phyloP scores from a whole-genome alignment of 768 basidiomycete species.

The Lentinula lateritia region DNA sequence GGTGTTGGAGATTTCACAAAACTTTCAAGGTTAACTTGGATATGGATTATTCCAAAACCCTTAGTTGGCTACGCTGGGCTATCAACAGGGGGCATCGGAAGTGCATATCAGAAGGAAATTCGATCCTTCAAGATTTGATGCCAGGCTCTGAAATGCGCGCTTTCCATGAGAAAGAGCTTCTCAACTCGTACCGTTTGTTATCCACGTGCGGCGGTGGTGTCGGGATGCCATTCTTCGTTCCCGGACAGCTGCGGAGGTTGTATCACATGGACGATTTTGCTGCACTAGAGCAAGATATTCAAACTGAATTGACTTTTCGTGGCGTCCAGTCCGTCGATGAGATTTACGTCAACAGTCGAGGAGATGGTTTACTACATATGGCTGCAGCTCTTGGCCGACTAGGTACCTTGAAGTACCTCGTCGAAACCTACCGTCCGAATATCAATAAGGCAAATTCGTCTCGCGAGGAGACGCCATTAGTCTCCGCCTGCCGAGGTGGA shows the following conservation, averaged over 20 bases:
- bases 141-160: background rate
- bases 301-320: conserved; percentile 4
- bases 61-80: conserved; percentile 4
- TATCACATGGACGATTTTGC: conserved; percentile 1
- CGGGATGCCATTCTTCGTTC: conserved; percentile 9
- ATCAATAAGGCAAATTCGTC: conserved; percentile 6
- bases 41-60: background rate
- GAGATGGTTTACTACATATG: conserved; percentile 9
- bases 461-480: conserved; percentile 4
- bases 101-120: background rate
- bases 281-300: conserved; percentile 3
- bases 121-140: background rate
- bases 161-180: background rate
- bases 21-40: background rate
- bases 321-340: conserved; percentile 8
- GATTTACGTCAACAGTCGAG: conserved; percentile 8
- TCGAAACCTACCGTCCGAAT: conserved; percentile 3
- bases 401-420: conserved; percentile 1
- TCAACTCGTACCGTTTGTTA: background rate
- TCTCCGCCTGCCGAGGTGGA: conserved; percentile 6
- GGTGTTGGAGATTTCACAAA: conserved; percentile 10
- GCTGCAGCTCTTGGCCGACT: conserved; percentile 4
- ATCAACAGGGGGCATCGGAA: conserved; percentile 5
- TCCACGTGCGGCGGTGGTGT: background rate
- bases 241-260: background rate